A percentile compares a stretch with the other conserved stretches of the same genome.
Conservation (phyloP, 306 rosid species). For the Geum urbanum region DNA sequence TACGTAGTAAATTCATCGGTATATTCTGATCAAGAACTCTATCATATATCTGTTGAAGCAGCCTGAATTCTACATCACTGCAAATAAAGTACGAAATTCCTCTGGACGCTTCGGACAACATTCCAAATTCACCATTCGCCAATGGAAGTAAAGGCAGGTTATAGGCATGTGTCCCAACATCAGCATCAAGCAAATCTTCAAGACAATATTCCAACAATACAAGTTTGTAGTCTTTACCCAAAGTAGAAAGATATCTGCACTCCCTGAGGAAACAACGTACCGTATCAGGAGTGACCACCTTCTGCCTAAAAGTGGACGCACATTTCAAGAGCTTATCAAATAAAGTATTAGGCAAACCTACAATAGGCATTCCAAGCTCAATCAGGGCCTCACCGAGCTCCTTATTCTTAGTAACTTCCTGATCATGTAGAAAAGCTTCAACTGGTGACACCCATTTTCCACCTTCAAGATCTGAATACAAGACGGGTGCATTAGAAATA, state of each 20-base stretch:
- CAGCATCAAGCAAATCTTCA: constrained; percentile 87
- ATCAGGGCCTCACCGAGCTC: constrained; percentile 77
- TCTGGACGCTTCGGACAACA: constrained; percentile 53
- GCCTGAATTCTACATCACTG: constrained; percentile 64
- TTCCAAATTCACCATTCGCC: constrained; percentile 83
- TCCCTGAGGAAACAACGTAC: constrained; percentile 80
- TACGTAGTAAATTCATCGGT: constrained; percentile 49
- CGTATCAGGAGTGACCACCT: constrained; percentile 72
- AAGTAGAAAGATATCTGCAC: constrained; percentile 36
- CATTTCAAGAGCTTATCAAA: constrained; percentile 65
- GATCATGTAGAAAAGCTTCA: constrained; percentile 83
- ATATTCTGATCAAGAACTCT: constrained; percentile 65
- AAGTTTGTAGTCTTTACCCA: constrained; percentile 60
- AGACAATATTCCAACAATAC: constrained; percentile 86
- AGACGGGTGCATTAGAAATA: constrained; percentile 50
- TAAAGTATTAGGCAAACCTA: constrained; percentile 59
- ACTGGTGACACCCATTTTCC: constrained; percentile 89
- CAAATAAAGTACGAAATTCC: constrained; percentile 76
- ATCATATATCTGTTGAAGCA: constrained; percentile 58
- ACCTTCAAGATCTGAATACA: constrained; percentile 69
- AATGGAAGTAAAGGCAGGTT: constrained; percentile 78
- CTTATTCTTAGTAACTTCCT: constrained; percentile 55
- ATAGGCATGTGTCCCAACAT: constrained; percentile 67
- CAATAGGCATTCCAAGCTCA: constrained; percentile 83
- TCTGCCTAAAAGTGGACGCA: constrained; percentile 47